Percentiles rank a stretch among this genome's conserved stretches.
Evolutionary conservation across 768 basidiomycete species (phyloP).

Genomic region (Cubamyces sp.): DNA sequence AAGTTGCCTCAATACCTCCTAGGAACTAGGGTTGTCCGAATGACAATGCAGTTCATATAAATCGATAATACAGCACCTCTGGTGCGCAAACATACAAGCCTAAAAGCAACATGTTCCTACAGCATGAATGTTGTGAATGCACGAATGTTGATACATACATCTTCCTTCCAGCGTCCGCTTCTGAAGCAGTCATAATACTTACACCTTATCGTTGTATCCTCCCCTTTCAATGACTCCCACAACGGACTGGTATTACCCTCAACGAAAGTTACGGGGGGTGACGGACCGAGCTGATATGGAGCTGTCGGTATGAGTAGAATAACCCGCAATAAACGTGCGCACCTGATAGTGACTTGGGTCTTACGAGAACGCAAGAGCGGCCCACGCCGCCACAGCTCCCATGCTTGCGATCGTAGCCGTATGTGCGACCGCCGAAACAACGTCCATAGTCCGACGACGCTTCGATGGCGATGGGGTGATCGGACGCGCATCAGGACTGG

Average conservation of each 20-base stretch:
- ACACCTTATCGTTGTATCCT: background rate
- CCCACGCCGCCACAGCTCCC: constrained; percentile 76
- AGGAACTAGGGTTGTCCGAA: no score
- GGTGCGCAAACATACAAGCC: background rate
- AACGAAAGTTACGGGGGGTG: no score
- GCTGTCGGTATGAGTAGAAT: no score
- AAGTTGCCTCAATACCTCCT: no score
- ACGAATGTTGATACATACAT: background rate
- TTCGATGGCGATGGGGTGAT: constrained; percentile 30
- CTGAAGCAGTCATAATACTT: background rate
- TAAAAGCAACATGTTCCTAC: background rate
- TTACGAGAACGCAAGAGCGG: constrained; percentile 69
- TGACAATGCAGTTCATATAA: no score
- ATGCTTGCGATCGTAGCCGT: constrained; percentile 66
- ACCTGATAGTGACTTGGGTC: background rate
- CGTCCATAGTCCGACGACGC: constrained; percentile 44
- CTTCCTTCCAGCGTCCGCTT: background rate
- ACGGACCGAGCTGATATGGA: no score
- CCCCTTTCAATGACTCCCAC: no score
- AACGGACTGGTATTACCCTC: no score
- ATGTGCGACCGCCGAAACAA: constrained; percentile 50
- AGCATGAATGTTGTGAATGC: background rate
- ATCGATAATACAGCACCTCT: no score
- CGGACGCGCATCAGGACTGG: background rate
- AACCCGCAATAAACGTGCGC: background rate